A percentile compares a stretch with the other conserved stretches of the same genome.
Conservation (phyloP, 495 filamentous ascomycete genomes). For the Staphylotrichum tortipilum region DNA sequence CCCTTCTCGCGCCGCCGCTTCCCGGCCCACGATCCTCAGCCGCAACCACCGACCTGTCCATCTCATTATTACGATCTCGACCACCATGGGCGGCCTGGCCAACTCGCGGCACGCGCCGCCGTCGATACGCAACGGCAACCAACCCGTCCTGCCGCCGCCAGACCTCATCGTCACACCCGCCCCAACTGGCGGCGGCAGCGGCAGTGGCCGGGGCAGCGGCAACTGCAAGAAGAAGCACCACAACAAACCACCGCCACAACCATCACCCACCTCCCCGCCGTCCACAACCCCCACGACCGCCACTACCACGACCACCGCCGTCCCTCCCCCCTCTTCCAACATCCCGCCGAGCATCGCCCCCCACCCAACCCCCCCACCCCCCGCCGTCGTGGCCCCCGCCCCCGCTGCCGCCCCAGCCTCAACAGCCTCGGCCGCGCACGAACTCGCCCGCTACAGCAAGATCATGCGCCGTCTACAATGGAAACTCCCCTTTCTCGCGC, state of each 20-base stretch:
- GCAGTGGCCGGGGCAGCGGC: too few species aligned
- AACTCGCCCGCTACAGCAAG: slow-evolving; percentile 47
- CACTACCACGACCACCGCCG: too few species aligned
- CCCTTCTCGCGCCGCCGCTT: neutral
- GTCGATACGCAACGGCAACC: neutral
- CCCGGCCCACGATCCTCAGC: too few species aligned
- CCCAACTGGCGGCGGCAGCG: neutral
- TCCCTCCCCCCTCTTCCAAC: neutral
- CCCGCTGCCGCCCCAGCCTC: neutral
- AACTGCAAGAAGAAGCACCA: too few species aligned
- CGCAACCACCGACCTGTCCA: too few species aligned
- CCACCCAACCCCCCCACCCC: neutral
- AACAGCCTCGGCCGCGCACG: slow-evolving; percentile 26
- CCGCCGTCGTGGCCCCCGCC: neutral
- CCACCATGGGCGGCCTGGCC: slow-evolving; percentile 13
- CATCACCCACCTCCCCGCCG: too few species aligned
- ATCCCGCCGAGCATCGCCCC: neutral
- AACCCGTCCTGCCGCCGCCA: neutral
- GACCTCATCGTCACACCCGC: slow-evolving; percentile 1
- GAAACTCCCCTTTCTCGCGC: slow-evolving; percentile 50
- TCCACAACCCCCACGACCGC: too few species aligned
- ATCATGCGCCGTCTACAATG: slow-evolving; percentile 50
- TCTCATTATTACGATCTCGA: too few species aligned
- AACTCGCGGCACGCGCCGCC: slow-evolving; percentile 17
- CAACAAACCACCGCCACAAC: too few species aligned